These are phyloP conservation scores for Penicillium sp. DNA, from an alignment of 2,329 filamentous ascomycete genomes.

Conservation along the genomic window DNA sequence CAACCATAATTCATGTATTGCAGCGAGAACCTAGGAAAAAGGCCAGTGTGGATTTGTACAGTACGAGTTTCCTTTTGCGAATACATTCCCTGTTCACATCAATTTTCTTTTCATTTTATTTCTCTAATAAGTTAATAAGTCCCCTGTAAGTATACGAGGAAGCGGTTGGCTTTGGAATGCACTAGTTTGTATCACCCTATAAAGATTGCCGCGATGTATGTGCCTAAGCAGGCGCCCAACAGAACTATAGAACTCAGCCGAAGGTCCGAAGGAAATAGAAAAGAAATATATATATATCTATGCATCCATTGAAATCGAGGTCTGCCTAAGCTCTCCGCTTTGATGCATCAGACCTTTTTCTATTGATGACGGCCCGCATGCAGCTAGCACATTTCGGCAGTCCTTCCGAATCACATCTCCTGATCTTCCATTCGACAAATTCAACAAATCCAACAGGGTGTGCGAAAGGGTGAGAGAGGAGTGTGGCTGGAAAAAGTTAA, in stretches of 20 bases:
- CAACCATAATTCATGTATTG: constrained; percentile 27
- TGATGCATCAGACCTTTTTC: constrained; percentile 4
- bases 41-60: constrained; percentile 7
- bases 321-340: not conserved
- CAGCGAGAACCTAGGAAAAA: constrained; percentile 14
- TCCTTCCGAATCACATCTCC: constrained; percentile 5
- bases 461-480: not conserved
- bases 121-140: not conserved
- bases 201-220: constrained; percentile 5
- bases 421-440: not conserved
- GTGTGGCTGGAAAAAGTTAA: not conserved
- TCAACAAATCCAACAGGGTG: too few relatives aligned
- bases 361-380: constrained; percentile 11
- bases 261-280: not conserved
- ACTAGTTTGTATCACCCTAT: not conserved
- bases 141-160: constrained; percentile 14
- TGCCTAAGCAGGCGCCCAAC: not conserved
- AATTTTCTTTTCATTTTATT: not conserved
- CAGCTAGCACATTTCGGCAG: constrained; percentile 10
- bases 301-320: constrained; percentile 2
- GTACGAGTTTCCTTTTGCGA: constrained; percentile 8
- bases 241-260: not conserved
- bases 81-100: constrained; percentile 5
- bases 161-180: constrained; percentile 12
- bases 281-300: not conserved